Evolutionary conservation across 148 eudicot species (phyloP).

Genomic region (Camellia granthamiana): DNA sequence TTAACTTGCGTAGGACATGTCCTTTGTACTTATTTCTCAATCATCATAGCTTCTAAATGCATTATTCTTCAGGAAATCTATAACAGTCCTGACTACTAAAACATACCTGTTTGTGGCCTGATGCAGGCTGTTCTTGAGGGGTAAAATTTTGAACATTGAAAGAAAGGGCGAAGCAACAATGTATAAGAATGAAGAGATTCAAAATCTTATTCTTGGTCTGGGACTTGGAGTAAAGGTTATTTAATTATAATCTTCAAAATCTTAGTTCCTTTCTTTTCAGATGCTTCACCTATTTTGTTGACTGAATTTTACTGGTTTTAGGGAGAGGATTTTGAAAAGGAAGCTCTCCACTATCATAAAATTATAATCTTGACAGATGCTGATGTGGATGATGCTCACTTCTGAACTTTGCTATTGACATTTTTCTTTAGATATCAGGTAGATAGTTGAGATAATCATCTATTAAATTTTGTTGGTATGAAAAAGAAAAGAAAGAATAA

Average conservation of each 20-base stretch:
- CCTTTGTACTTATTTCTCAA: background rate
- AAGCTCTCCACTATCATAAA: slow-evolving; percentile 86
- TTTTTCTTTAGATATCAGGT: slow-evolving; percentile 99
- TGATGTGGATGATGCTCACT: slow-evolving; percentile 98
- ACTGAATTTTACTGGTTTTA: slow-evolving; percentile 26
- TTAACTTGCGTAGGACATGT: background rate
- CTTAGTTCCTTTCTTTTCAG: background rate
- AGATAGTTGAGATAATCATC: background rate
- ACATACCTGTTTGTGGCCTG: slow-evolving; percentile 5
- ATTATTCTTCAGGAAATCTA: background rate
- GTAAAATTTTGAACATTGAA: slow-evolving; percentile 90
- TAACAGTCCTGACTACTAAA: background rate
- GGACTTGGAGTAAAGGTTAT: slow-evolving; percentile 97
- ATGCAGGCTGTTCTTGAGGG: slow-evolving; percentile 94
- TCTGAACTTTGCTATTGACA: slow-evolving; percentile 77
- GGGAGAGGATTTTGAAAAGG: slow-evolving; percentile 96
- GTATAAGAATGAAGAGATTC: slow-evolving; percentile 96
- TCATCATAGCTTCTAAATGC: background rate
- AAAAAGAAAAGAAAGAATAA: background rate
- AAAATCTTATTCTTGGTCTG: slow-evolving; percentile 82
- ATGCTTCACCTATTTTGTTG: slow-evolving; percentile 15
- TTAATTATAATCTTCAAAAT: background rate
- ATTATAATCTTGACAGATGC: slow-evolving; percentile 96
- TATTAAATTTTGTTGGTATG: background rate
- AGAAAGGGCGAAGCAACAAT: slow-evolving; percentile 91